Percentiles rank a stretch among this genome's conserved stretches.
phyloP scores from a whole-genome alignment of 768 basidiomycete species.

The Pleurotus tuber-regium region DNA sequence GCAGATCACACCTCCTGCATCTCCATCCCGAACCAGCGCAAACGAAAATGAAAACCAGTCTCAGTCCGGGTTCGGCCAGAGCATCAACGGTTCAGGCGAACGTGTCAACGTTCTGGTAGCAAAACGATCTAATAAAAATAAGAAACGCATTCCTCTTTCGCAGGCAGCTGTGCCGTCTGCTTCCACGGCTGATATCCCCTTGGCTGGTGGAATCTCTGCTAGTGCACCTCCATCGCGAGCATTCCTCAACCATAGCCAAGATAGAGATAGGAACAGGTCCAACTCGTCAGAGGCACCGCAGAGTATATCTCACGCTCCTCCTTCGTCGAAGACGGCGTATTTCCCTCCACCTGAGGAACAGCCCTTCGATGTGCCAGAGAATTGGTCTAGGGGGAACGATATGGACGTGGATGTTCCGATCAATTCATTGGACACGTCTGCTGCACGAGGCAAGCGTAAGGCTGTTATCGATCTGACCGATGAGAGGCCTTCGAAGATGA shows the following conservation, averaged over 20 bases:
- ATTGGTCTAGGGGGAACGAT: slow-evolving; percentile 33
- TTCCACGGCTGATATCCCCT: slow-evolving; percentile 2
- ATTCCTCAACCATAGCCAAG: no score
- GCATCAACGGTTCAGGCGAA: slow-evolving; percentile 46
- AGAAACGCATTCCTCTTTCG: slow-evolving; percentile 50
- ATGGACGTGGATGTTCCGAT: slow-evolving; percentile 58
- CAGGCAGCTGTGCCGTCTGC: slow-evolving; percentile 24
- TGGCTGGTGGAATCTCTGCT: slow-evolving; percentile 10
- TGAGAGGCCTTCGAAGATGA: slow-evolving; percentile 32
- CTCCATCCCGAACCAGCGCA: no score
- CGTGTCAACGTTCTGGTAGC: slow-evolving; percentile 73
- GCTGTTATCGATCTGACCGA: slow-evolving; percentile 38
- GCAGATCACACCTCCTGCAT: slow-evolving; percentile 48
- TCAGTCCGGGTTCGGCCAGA: slow-evolving; percentile 39
- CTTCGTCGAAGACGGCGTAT: slow-evolving; percentile 24
- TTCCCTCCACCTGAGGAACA: slow-evolving; percentile 53
- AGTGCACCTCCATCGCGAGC: slow-evolving; percentile 10
- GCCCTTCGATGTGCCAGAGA: slow-evolving; percentile 39
- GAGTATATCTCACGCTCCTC: slow-evolving; percentile 18
- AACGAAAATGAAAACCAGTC: slow-evolving; percentile 27
- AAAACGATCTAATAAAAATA: slow-evolving; percentile 58
- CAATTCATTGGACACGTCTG: slow-evolving; percentile 44
- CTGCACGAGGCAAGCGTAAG: slow-evolving; percentile 50
- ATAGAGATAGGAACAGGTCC: not conserved
- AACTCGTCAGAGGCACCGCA: slow-evolving; percentile 15